Percentiles rank a stretch among this genome's conserved stretches.
These are phyloP conservation scores for Ligustrum vulgare DNA, from an alignment of 257 asterid genomes.

Conservation along the genomic window DNA sequence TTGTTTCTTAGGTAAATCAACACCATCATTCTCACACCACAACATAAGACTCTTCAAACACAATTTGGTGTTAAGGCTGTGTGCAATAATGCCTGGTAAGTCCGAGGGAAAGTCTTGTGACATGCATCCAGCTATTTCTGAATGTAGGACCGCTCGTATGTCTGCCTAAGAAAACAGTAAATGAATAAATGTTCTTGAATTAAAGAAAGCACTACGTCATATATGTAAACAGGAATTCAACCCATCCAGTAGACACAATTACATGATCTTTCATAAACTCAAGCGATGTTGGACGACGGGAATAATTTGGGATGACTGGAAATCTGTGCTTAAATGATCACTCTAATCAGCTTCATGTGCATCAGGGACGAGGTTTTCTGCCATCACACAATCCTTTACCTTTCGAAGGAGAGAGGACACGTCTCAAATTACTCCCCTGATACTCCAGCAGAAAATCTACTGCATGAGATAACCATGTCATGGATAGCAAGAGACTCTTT, in stretches of 20 bases:
- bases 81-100: conserved; percentile 87
- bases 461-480: conserved; percentile 76
- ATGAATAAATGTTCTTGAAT: conserved; percentile 12
- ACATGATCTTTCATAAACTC: conserved; percentile 98
- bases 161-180: conserved; percentile 43
- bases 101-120: conserved; percentile 92
- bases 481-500: conserved; percentile 77
- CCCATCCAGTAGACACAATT: conserved; percentile 41
- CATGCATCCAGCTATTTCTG: conserved; percentile 99
- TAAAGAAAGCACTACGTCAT: not conserved
- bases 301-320: conserved; percentile 90
- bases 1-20: conserved; percentile 80
- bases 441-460: conserved; percentile 73
- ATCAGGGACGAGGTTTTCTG: conserved; percentile 56
- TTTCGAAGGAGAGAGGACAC: conserved; percentile 68
- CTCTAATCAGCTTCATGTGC: conserved; percentile 60
- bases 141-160: conserved; percentile 85
- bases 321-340: conserved; percentile 67
- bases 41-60: conserved; percentile 83
- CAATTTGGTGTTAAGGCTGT: conserved; percentile 91
- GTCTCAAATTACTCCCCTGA: conserved; percentile 77
- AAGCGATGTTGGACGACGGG: conserved; percentile 92
- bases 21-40: conserved; percentile 94
- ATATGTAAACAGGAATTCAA: conserved; percentile 27
- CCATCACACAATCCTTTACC: conserved; percentile 67